phyloP scores from a whole-genome alignment of 2,329 filamentous ascomycete species.

The Cladophialophora carrionii region DNA sequence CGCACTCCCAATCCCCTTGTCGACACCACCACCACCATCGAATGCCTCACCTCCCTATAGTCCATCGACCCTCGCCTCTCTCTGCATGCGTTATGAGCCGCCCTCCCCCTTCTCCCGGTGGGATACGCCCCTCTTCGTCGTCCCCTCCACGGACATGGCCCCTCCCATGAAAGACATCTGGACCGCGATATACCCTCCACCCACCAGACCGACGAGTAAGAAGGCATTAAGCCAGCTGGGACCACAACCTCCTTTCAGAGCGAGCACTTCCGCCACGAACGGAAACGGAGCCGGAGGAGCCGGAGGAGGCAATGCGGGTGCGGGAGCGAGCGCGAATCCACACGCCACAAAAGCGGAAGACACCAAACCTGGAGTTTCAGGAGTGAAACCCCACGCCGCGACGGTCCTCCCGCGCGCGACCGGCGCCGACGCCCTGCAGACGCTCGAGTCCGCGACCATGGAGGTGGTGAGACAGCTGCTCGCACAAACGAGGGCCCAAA shows the following conservation, averaged over 20 bases:
- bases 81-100: conserved; percentile 69
- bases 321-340: too few relatives aligned
- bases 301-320: conserved; percentile 34
- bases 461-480: conserved; percentile 36
- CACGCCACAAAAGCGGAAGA: too few relatives aligned
- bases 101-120: conserved; percentile 68
- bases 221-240: conserved; percentile 32
- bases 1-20: conserved; percentile 13
- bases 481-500: conserved; percentile 16
- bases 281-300: conserved; percentile 23
- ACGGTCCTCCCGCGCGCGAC: conserved; percentile 48
- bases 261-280: conserved; percentile 25
- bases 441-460: conserved; percentile 43
- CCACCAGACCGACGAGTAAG: conserved; percentile 33
- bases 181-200: conserved; percentile 53
- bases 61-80: conserved; percentile 62
- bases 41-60: conserved; percentile 51
- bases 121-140: conserved; percentile 68
- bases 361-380: background rate
- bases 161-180: conserved; percentile 64
- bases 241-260: background rate
- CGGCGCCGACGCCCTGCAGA: conserved; percentile 49
- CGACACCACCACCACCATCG: conserved; percentile 40
- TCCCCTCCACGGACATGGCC: conserved; percentile 59
- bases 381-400: conserved; percentile 49